Conservation (phyloP, 2,329 filamentous ascomycete species). For the Coleophoma cylindrospora region DNA sequence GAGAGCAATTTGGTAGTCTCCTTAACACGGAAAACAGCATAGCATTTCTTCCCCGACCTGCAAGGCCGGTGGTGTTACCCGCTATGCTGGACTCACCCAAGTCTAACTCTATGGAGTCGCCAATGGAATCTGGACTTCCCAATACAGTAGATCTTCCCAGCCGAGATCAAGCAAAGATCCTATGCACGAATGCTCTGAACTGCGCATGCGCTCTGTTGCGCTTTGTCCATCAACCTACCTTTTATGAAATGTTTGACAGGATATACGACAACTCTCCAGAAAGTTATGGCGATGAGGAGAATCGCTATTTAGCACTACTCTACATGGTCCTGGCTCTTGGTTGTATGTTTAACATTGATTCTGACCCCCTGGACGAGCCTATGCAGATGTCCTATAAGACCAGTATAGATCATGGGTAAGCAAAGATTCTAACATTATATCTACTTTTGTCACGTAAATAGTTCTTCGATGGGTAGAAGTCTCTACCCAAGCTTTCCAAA, state of each 20-base stretch:
- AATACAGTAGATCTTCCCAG: conserved; percentile 62
- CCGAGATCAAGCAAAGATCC: conserved; percentile 45
- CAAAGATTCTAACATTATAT: background rate
- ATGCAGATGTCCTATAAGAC: conserved; percentile 43
- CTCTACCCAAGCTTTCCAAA: too few relatives aligned
- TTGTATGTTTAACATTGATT: conserved; percentile 63
- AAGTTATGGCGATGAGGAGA: conserved; percentile 58
- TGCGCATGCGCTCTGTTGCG: conserved; percentile 56
- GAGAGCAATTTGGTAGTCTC: conserved; percentile 78
- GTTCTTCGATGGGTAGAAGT: too few relatives aligned
- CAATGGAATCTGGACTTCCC: conserved; percentile 21
- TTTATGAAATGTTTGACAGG: conserved; percentile 70
- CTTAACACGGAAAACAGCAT: conserved; percentile 58
- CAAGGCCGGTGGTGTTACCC: conserved; percentile 55
- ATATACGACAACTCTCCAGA: conserved; percentile 69
- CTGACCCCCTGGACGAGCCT: conserved; percentile 37
- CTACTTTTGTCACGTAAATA: too few relatives aligned
- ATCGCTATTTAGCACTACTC: conserved; percentile 63
- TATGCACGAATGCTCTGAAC: conserved; percentile 51
- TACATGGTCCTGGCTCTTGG: conserved; percentile 69
- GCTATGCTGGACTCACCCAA: conserved; percentile 22
- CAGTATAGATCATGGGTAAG: conserved; percentile 52
- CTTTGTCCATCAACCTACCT: conserved; percentile 76
- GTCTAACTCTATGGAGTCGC: conserved; percentile 21
- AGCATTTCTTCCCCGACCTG: conserved; percentile 50